A percentile compares a stretch with the other conserved stretches of the same genome.
Conservation (phyloP, 2,329 filamentous ascomycete species). For the Sporothrix sp. region DNA sequence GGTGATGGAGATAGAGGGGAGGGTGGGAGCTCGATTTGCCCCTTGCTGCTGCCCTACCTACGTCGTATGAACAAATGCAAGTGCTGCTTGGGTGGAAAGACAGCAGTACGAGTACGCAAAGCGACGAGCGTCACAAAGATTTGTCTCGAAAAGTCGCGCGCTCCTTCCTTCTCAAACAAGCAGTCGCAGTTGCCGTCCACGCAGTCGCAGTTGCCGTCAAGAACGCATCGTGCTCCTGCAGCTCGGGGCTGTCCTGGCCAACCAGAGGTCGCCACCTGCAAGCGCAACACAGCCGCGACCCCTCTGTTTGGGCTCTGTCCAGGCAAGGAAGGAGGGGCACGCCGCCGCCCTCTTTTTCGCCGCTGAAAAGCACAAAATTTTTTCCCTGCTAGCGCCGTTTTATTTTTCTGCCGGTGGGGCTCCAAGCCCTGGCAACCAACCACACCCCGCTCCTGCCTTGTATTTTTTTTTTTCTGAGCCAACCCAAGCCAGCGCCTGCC, state of each 20-base stretch:
- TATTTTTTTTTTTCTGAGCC: slow-evolving; percentile 4
- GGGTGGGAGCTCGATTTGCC: too few relatives aligned
- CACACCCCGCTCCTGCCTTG: slow-evolving; percentile 14
- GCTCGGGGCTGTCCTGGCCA: background rate
- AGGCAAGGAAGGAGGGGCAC: slow-evolving; percentile 15
- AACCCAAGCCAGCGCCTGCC: too few relatives aligned
- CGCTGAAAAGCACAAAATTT: slow-evolving; percentile 9
- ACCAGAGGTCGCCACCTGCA: background rate
- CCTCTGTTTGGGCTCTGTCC: slow-evolving; percentile 9
- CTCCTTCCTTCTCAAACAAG: too few relatives aligned
- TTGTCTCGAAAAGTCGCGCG: too few relatives aligned
- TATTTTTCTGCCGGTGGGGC: slow-evolving; percentile 17
- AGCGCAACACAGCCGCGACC: background rate
- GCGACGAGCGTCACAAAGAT: too few relatives aligned
- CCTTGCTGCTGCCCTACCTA: too few relatives aligned
- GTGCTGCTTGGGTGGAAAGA: too few relatives aligned
- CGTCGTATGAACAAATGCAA: too few relatives aligned
- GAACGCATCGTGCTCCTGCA: background rate
- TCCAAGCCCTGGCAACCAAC: slow-evolving; percentile 19
- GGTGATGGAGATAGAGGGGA: background rate
- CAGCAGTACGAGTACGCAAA: too few relatives aligned
- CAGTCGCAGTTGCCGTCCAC: too few relatives aligned
- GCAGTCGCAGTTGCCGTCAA: too few relatives aligned
- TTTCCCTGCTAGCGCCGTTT: slow-evolving; percentile 14
- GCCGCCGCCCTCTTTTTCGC: background rate